Conservation (phyloP, 2,329 filamentous ascomycete species). For the Fusarium sp. region DNA sequence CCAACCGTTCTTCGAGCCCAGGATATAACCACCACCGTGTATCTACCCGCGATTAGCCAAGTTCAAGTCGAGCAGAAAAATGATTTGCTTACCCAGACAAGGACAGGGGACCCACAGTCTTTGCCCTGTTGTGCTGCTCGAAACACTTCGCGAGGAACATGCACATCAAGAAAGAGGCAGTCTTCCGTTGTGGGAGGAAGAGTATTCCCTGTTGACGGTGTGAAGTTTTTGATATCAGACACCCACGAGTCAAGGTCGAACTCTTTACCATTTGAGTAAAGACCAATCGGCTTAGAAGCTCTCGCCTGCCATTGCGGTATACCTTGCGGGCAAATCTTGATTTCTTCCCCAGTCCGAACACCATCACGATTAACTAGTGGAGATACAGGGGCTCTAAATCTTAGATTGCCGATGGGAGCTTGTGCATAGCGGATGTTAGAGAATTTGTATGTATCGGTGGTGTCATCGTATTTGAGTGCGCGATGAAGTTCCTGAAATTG, state of each 20-base stretch:
- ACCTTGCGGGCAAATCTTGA: neutral
- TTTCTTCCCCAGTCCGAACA: neutral
- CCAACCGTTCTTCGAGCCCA: neutral
- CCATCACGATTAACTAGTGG: neutral
- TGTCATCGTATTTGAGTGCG: neutral
- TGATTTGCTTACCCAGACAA: neutral
- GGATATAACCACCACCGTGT: neutral
- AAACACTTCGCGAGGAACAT: neutral
- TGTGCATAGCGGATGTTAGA: neutral
- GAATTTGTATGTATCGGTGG: neutral
- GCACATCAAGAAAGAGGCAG: neutral
- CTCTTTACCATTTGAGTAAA: neutral
- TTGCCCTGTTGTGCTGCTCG: fast-evolving
- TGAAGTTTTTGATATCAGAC: neutral
- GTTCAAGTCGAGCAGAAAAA: fast-evolving
- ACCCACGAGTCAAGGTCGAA: neutral
- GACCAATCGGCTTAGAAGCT: neutral
- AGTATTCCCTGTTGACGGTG: fast-evolving
- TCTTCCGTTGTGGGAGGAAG: neutral
- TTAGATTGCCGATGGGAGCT: neutral
- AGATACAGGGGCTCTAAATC: neutral
- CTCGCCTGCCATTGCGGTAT: neutral
- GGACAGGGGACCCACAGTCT: fast-evolving
- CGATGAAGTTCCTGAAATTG: neutral
- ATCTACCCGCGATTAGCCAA: neutral